Evolutionary conservation across 1,139 yeast genomes (phyloP).

Genomic region (Kodamaea alishanica): DNA sequence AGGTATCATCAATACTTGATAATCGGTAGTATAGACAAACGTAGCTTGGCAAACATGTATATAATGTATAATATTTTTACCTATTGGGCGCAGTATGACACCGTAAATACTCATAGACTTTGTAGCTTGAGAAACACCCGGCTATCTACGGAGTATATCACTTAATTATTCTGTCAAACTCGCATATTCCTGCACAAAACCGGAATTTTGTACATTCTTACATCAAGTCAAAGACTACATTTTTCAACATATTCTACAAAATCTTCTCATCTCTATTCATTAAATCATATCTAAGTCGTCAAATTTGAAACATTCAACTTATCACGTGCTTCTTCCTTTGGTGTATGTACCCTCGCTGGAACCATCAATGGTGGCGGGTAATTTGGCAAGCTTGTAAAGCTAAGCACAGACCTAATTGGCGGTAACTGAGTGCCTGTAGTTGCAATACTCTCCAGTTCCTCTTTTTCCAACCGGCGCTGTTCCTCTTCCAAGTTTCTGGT

Average conservation of each 20-base stretch:
- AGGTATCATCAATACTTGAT: no score
- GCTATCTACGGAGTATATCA: no score
- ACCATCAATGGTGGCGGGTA: constrained; percentile 12
- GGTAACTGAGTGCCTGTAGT: constrained; percentile 42
- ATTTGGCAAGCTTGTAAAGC: constrained; percentile 20
- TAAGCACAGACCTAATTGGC: constrained; percentile 42
- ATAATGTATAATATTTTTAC: no score
- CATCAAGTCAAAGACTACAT: no score
- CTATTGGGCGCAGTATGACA: no score
- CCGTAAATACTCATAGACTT: no score
- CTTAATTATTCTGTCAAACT: no score
- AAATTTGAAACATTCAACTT: constrained; percentile 15
- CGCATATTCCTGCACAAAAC: neutral
- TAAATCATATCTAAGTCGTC: constrained; percentile 9
- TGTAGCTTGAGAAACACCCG: no score
- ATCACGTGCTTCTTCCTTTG: constrained; percentile 9
- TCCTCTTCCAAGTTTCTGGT: constrained; percentile 20
- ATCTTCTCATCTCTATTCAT: neutral
- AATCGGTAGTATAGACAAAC: no score
- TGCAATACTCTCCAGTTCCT: constrained; percentile 27
- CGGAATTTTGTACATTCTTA: neutral
- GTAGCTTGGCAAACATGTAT: no score
- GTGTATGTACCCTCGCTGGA: constrained; percentile 4
- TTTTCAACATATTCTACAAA: no score
- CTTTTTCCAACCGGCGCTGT: constrained; percentile 7